Base-by-base conservation (phyloP, 331 rosid genomes). In the Malus hybrid region DNA sequence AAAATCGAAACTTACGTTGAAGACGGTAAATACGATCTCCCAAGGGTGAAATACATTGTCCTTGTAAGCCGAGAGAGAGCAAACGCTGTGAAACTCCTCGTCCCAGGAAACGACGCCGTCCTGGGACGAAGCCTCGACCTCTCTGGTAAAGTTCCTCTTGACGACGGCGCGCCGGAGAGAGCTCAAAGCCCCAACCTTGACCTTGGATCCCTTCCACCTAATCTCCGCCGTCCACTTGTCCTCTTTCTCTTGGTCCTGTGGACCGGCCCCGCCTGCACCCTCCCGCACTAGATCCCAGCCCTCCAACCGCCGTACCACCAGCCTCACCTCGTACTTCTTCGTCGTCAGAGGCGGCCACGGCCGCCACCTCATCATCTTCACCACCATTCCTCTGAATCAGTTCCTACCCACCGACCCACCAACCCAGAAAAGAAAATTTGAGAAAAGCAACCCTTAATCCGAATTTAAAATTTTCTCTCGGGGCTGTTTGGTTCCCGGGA, bases 291-390 rank as follows among this genome's bases (percentile, higher is more conserved):
- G 96, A 88, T 94, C 96, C 83, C 85, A 76, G 12, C 91, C 90
- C 18, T 86, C 86, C 20, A 95, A 82, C 24, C 86, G 73, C 85
- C 74, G 78, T 11, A 95, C 87, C 20, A 80, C 72, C 3, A 95
- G 69, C 48, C 60, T 85, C 15, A 87, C 97, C 79, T 90, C 88
- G 81, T 86, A 92, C 74, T 91, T 91, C 72, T 79, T 81, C 64
- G 87, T 77, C 22, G 81, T 82, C 18, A 84, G 89, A 71, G 98
- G 97, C 55, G 97, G 99, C 99, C 97, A 95, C 2, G 99, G 99
- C 56, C 99, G 88, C 99, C 99, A 95, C 80, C 80, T 86, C 96
- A 95, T 95, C 99, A 95, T 95, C 88, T 90, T 95, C 69, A 90
- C 99, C 75, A 95, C 99, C 99, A 92, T 95, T 73, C 13, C 39